Base-by-base conservation (phyloP, 139 green algal genomes). In the Asterochloris erici region DNA sequence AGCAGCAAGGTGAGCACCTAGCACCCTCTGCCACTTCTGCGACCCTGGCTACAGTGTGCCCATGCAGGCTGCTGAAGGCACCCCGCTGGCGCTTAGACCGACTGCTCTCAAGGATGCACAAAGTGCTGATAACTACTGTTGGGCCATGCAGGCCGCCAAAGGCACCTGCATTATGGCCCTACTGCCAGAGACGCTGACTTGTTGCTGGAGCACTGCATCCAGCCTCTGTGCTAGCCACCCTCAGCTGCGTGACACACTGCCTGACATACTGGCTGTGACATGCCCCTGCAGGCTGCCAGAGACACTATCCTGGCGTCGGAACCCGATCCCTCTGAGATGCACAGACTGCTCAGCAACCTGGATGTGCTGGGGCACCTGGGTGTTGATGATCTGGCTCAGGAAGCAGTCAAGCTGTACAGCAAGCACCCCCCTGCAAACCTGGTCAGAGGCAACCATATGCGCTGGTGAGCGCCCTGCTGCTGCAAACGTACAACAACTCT, bases 341-440 rank as follows among this genome's bases (percentile, higher is more conserved):
- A 96, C 81, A 84, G 79, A 4, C 79, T 85, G 23, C 85, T 97
- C 21, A 90, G 88, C 61, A 93, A 91, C 60, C 76, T 96, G 79
- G 62, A 74, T 12, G 85, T 95, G 17, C 79, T 89, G n/a, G 79
- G 79, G 9, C 47, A 76, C 24, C 70, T 84, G 27, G 75, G 73
- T 6, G 84, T 83, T 60, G 90, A 94, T 66, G 81, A 90, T 78
- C 86, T 94, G 70, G 89, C 88, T 11, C 77, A 83, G 61, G 54
- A 89, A 78, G 91, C 89, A 0, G 82, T 74, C 0, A 81, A 64
- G 23, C 73, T 92, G 38, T 90, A 85, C 79, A 73, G 74, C 23
- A 60, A 62, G 9, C 74, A 81, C 29, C 86, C 82, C 19, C 88
- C 87, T 10, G 24, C 74, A 27, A 29, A 64, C 38, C 82, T 92